phyloP scores from a whole-genome alignment of 208 protist species.

The Wallacemonas sp. region DNA sequence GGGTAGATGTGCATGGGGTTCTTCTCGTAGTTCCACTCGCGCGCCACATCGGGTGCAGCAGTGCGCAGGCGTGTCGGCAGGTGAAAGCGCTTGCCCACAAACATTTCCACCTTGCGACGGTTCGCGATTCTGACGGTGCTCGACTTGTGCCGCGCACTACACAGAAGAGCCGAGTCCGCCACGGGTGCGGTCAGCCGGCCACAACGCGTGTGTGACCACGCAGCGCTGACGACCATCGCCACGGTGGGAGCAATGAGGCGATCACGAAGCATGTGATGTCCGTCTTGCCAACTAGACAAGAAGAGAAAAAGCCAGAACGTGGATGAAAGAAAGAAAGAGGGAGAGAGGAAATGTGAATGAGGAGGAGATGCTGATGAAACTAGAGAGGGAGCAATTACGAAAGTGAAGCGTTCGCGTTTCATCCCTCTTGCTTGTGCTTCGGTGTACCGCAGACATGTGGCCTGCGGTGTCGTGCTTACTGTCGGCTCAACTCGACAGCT shows the following conservation, averaged over 20 bases:
- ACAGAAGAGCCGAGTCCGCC: neutral
- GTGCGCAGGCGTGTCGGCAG: conserved; percentile 82
- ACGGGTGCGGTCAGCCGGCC: neutral
- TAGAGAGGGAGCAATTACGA: too few species aligned
- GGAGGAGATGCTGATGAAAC: too few species aligned
- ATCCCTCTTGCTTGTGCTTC: too few species aligned
- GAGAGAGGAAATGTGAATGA: neutral
- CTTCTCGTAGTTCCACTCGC: conserved; percentile 86
- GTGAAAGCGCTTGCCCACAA: conserved; percentile 82
- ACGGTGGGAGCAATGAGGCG: neutral
- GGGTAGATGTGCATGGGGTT: conserved; percentile 88
- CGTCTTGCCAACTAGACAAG: too few species aligned
- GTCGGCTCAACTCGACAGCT: too few species aligned
- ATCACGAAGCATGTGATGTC: neutral
- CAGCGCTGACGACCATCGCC: neutral
- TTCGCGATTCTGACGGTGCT: conserved; percentile 72
- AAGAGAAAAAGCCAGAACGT: too few species aligned
- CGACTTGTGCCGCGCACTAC: conserved; percentile 30
- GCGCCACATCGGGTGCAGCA: conserved; percentile 82
- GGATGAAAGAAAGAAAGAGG: neutral
- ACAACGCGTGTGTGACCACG: neutral
- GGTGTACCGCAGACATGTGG: too few species aligned
- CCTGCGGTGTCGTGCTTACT: too few species aligned
- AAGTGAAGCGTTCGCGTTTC: too few species aligned
- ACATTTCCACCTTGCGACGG: conserved; percentile 84